phyloP scores from a whole-genome alignment of 495 filamentous ascomycete species.

The Xanthoparmelia taractica region DNA sequence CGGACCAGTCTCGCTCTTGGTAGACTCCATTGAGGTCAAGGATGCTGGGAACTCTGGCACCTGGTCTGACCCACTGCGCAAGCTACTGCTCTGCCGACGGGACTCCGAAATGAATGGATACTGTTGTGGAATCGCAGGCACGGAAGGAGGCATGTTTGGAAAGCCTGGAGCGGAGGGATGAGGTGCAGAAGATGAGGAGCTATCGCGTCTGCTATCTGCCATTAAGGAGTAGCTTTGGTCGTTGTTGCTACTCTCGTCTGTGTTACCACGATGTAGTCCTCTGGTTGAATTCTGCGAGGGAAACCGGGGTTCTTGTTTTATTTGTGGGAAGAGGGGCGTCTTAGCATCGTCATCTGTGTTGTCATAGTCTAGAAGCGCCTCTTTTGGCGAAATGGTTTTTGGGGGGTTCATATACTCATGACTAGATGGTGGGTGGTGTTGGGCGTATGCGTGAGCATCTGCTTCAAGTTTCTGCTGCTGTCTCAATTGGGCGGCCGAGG shows the following conservation, averaged over 20 bases:
- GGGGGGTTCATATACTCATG: constrained; percentile 41
- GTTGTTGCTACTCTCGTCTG: constrained; percentile 36
- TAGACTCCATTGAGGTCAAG: constrained; percentile 59
- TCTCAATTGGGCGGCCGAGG: constrained; percentile 50
- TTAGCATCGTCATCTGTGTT: constrained; percentile 60
- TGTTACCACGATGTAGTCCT: constrained; percentile 10
- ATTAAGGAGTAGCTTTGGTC: constrained; percentile 24
- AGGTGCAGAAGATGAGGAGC: constrained; percentile 31
- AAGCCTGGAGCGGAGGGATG: constrained; percentile 27
- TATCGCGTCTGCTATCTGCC: constrained; percentile 38
- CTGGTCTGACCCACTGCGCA: constrained; percentile 39
- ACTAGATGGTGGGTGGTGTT: constrained; percentile 29
- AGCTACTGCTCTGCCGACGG: constrained; percentile 34
- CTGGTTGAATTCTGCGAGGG: constrained; percentile 8
- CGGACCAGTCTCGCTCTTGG: constrained; percentile 43
- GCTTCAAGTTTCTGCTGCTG: constrained; percentile 54
- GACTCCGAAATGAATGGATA: constrained; percentile 48
- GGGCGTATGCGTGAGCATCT: constrained; percentile 37
- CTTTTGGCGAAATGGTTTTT: constrained; percentile 94
- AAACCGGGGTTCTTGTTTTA: constrained; percentile 30
- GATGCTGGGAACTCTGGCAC: constrained; percentile 54
- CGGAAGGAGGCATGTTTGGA: constrained; percentile 37
- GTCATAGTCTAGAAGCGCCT: constrained; percentile 78
- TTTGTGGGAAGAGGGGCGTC: constrained; percentile 60
- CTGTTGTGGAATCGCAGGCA: constrained; percentile 45